A percentile compares a stretch with the other conserved stretches of the same genome.
Conservation (phyloP, 2,329 filamentous ascomycete species). For the Nothophaeocryptopus gaeumannii region DNA sequence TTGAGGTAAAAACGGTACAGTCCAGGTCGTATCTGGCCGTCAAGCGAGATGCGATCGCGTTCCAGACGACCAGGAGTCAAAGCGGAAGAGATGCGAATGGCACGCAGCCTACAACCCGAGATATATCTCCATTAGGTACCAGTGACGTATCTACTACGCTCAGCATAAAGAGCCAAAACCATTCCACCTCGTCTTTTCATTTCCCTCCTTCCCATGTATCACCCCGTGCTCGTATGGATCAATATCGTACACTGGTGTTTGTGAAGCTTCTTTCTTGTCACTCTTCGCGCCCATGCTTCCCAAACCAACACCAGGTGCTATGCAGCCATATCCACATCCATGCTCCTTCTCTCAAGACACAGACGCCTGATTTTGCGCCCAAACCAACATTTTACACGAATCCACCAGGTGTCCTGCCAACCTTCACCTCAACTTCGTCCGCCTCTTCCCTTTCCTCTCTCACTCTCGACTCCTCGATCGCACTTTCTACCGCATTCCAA, state of each 20-base stretch:
- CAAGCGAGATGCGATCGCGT: too few relatives aligned
- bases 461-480: slow-evolving; percentile 1
- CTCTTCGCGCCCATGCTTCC: background rate
- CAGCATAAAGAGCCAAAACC: background rate
- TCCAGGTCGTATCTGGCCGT: too few relatives aligned
- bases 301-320: slow-evolving; percentile 9
- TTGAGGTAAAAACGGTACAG: too few relatives aligned
- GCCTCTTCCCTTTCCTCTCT: background rate
- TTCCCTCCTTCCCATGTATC: background rate
- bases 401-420: slow-evolving; percentile 3
- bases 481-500: slow-evolving; percentile 2
- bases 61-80: too few relatives aligned
- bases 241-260: slow-evolving; percentile 5
- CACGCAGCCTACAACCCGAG: background rate
- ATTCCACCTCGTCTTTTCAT: too few relatives aligned
- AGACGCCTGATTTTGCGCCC: slow-evolving; percentile 7
- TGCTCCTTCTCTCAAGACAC: background rate
- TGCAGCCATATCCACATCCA: background rate
- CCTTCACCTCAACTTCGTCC: slow-evolving; percentile 3
- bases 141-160: slow-evolving; percentile 5
- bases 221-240: slow-evolving; percentile 8
- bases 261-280: background rate
- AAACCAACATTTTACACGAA: slow-evolving; percentile 10
- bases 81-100: too few relatives aligned
- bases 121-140: slow-evolving; percentile 1